Evolutionary conservation across 2,329 filamentous ascomycete genomes (phyloP).

Genomic region (Fusarium sp.): DNA sequence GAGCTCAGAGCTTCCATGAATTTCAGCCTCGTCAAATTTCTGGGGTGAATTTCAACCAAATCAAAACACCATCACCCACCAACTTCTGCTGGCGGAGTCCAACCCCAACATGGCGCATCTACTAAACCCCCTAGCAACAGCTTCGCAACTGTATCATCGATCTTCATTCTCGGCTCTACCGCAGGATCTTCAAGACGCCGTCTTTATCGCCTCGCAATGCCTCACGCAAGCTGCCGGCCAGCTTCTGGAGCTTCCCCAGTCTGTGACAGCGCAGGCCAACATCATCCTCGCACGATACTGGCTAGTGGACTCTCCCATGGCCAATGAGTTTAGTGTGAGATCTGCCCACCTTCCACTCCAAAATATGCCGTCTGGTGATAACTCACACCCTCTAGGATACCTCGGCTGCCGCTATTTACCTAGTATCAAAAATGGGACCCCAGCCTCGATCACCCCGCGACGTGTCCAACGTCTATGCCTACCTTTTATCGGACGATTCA

Average conservation of each 20-base stretch:
- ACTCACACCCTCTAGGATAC: constrained; percentile 68
- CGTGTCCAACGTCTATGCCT: constrained; percentile 85
- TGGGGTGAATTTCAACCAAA: neutral
- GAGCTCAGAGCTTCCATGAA: constrained; percentile 15
- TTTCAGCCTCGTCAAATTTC: constrained; percentile 40
- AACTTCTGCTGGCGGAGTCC: neutral
- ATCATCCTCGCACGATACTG: constrained; percentile 86
- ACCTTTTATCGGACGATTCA: constrained; percentile 75
- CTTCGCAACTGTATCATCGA: constrained; percentile 74
- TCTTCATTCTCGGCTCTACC: constrained; percentile 70
- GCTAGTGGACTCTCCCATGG: constrained; percentile 68
- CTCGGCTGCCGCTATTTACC: constrained; percentile 84
- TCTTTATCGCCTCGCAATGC: constrained; percentile 78
- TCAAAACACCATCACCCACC: constrained; percentile 9
- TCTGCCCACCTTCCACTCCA: neutral
- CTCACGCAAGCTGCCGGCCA: constrained; percentile 84
- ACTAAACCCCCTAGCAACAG: constrained; percentile 77
- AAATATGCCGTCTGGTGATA: neutral
- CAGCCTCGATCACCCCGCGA: constrained; percentile 82
- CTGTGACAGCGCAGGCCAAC: constrained; percentile 86
- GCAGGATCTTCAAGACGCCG: constrained; percentile 75
- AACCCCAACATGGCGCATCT: constrained; percentile 66
- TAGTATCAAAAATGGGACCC: constrained; percentile 85
- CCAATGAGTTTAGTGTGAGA: constrained; percentile 67
- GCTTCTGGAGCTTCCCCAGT: constrained; percentile 85